Base-by-base conservation (phyloP, 495 filamentous ascomycete genomes). In the Aspergillus coremiiformis region DNA sequence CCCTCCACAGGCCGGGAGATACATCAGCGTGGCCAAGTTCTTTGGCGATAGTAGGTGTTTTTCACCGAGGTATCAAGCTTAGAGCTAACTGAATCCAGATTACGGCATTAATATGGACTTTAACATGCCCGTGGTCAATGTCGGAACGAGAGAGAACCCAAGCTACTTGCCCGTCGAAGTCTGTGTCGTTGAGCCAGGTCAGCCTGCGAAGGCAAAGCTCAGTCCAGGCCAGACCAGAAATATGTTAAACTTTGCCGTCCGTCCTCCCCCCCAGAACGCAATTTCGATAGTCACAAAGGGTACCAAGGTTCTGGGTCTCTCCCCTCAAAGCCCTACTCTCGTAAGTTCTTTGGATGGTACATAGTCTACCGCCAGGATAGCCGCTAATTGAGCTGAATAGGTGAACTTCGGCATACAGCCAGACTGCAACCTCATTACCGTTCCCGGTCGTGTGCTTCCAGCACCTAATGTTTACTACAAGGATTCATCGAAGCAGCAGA, bases 241-340 rank as follows among this genome's bases (percentile, higher is more conserved):
- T 0, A 92, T 92, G 85, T 76, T 89, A 19, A 61, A 58, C 1
- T 87, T 90, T 61, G 83, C 89, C 1, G 85, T 84, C 29, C 78
- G 86, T 11, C 65, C 66, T 9, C 86, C 89, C 0, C 72, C 66
- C 0, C 67, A 74, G 30, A 94, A 94, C 57, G 86, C 84, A 0
- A 50, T 68, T 15, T 85, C 83, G 0, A 85, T 95, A 58, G 69
- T 78, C 1, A 73, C 60, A 0, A 67, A 75, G 8, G 87, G 82
- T 17, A 72, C 70, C 2, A 47, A 57, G 0, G 61, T 80, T 5
- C 64, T 84, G 33, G 73, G 78, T 7, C 52, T 83, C 10, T 44
- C 10, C 2, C 26, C 52, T 29, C 1, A 35, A 10, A 56, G 44
- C 37, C 27, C 49, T 11, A 52, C 52, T 15, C 37, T 61, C 24